A percentile compares a stretch with the other conserved stretches of the same genome.
Conservation (phyloP, 345 rosid species). For the Eucalyptus microcorys region DNA sequence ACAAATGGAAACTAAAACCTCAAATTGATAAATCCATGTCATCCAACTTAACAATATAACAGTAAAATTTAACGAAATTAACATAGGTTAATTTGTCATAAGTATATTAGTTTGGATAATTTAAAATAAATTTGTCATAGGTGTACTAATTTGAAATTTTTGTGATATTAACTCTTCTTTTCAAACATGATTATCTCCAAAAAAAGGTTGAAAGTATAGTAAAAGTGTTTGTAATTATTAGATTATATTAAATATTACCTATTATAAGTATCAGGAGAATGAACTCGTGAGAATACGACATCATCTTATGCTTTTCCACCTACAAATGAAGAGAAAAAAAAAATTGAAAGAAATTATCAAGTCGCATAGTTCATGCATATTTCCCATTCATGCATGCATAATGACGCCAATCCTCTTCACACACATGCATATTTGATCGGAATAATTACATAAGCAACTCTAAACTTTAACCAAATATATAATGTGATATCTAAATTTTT, state of each 20-base stretch:
- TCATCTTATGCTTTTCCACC: not conserved
- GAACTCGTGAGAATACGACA: not conserved
- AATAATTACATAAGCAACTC: too few species aligned
- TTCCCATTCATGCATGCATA: too few species aligned
- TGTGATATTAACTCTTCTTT: too few species aligned
- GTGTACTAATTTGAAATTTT: accelerated
- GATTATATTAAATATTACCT: not conserved
- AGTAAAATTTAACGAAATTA: accelerated
- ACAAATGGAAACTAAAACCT: too few species aligned
- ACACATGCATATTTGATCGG: too few species aligned
- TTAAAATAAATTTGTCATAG: too few species aligned
- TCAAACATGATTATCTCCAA: accelerated
- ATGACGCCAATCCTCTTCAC: too few species aligned
- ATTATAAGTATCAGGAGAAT: not conserved
- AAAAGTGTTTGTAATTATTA: not conserved
- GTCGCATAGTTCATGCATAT: not conserved
- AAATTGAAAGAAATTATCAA: not conserved
- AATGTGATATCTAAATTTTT: too few species aligned
- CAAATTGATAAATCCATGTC: too few species aligned
- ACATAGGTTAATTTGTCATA: accelerated
- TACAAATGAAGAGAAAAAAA: not conserved
- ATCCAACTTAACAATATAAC: too few species aligned
- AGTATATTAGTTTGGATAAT: accelerated
- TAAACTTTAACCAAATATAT: too few species aligned
- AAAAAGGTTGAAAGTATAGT: accelerated